Conservation (phyloP, 495 filamentous ascomycete species). For the Aspergillus incahuasiensis region DNA sequence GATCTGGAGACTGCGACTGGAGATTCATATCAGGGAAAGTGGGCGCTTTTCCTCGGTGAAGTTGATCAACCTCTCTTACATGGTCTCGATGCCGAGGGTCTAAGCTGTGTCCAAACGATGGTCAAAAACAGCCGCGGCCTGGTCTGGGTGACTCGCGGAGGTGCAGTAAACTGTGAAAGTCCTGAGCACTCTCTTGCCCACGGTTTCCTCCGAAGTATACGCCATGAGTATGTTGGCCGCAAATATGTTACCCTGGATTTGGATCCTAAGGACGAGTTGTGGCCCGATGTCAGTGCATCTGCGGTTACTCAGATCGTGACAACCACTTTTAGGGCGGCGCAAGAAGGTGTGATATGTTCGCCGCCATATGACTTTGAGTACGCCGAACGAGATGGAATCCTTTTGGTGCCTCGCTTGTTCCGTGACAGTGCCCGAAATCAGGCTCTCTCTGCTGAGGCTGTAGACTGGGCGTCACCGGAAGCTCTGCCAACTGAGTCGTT, state of each 20-base stretch:
- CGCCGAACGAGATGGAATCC: not conserved
- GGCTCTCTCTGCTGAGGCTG: not conserved
- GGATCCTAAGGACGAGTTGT: not conserved
- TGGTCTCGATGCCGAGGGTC: not conserved
- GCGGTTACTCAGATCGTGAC: not conserved
- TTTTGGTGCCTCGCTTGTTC: not conserved
- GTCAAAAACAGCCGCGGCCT: conserved; percentile 4
- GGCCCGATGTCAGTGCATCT: not conserved
- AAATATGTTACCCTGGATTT: not conserved
- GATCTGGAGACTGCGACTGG: not conserved
- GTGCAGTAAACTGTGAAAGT: conserved; percentile 3
- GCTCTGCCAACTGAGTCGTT: not conserved
- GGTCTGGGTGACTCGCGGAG: conserved; percentile 26
- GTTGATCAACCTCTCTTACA: not conserved
- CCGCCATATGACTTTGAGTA: not conserved
- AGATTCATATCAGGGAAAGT: not conserved
- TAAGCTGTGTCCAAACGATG: conserved; percentile 14
- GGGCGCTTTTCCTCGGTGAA: not conserved
- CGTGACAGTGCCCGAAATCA: not conserved
- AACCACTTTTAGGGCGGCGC: not conserved
- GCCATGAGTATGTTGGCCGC: not conserved
- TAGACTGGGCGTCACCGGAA: not conserved
- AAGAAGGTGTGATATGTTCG: not conserved
- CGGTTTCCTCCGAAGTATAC: not conserved
- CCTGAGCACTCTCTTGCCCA: conserved; percentile 4